Conservation (phyloP, 768 basidiomycete species). For the Leccinellum luteum region DNA sequence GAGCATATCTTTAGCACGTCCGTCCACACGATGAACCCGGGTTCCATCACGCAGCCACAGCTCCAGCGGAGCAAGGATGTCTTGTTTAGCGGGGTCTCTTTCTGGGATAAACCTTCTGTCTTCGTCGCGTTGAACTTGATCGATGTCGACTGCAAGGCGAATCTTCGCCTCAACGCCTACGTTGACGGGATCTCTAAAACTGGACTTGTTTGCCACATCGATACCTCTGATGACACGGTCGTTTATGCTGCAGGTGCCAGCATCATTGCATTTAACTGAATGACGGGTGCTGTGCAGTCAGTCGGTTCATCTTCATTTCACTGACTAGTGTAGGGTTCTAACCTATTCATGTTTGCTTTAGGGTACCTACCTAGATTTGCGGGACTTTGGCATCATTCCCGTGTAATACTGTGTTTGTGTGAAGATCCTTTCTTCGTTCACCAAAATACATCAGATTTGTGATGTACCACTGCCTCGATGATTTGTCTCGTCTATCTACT, state of each 20-base stretch:
- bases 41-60: slow-evolving; percentile 2
- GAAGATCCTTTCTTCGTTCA: not conserved
- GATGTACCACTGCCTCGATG: not conserved
- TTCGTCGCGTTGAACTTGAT: slow-evolving; percentile 20
- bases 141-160: slow-evolving; percentile 4
- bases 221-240: slow-evolving; percentile 12
- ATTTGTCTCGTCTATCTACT: not conserved
- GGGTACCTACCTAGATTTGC: not conserved
- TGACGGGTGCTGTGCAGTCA: not conserved
- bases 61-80: slow-evolving; percentile 2
- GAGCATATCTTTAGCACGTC: slow-evolving; percentile 16
- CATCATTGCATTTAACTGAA: slow-evolving; percentile 4
- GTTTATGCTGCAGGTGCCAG: slow-evolving; percentile 2
- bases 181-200: slow-evolving; percentile 6
- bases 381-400: not conserved
- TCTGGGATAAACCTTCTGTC: slow-evolving; percentile 15
- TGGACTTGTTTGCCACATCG: slow-evolving; percentile 5
- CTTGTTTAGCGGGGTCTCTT: slow-evolving; percentile 1
- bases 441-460: not conserved
- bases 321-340: not conserved
- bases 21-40: slow-evolving; percentile 7
- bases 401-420: not conserved
- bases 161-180: slow-evolving; percentile 14
- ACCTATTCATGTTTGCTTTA: not conserved
- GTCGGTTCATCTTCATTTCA: not conserved